Percentiles rank a stretch among this genome's conserved stretches.
These are phyloP conservation scores for Zygotorulaspora danielsina DNA, from an alignment of 805 yeast species.

Conservation along the genomic window DNA sequence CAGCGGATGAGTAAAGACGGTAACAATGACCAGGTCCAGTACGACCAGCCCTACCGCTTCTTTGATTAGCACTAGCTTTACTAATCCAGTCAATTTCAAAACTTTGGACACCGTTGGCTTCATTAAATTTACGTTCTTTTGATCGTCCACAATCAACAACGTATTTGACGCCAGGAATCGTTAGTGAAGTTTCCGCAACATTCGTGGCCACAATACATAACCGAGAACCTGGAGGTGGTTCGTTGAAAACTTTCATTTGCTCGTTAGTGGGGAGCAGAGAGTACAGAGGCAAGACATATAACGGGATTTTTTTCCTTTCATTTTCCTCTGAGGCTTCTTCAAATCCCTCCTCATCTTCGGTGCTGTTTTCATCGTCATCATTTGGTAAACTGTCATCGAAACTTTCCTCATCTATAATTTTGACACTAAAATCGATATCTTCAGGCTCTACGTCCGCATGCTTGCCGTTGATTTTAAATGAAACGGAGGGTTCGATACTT, in stretches of 20 bases:
- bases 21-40: constrained; percentile 99
- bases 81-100: constrained; percentile 89
- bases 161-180: constrained; percentile 92
- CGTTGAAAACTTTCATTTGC: constrained; percentile 86
- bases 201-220: constrained; percentile 93
- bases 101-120: constrained; percentile 85
- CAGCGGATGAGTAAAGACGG: constrained; percentile 87
- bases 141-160: constrained; percentile 95
- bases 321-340: constrained; percentile 69
- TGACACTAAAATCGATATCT: constrained; percentile 72
- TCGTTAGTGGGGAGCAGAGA: constrained; percentile 91
- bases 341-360: constrained; percentile 50
- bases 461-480: constrained; percentile 50
- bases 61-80: constrained; percentile 92
- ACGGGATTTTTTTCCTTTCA: constrained; percentile 69
- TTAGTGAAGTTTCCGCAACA: constrained; percentile 95
- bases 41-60: constrained; percentile 97
- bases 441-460: constrained; percentile 78
- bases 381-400: constrained; percentile 34
- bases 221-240: constrained; percentile 81
- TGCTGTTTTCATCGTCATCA: constrained; percentile 38
- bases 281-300: constrained; percentile 87
- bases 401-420: constrained; percentile 32
- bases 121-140: constrained; percentile 79
- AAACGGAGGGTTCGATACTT: constrained; percentile 34